Evolutionary conservation across 2,329 filamentous ascomycete species (phyloP).

Genomic region (Stemphylium beticola): DNA sequence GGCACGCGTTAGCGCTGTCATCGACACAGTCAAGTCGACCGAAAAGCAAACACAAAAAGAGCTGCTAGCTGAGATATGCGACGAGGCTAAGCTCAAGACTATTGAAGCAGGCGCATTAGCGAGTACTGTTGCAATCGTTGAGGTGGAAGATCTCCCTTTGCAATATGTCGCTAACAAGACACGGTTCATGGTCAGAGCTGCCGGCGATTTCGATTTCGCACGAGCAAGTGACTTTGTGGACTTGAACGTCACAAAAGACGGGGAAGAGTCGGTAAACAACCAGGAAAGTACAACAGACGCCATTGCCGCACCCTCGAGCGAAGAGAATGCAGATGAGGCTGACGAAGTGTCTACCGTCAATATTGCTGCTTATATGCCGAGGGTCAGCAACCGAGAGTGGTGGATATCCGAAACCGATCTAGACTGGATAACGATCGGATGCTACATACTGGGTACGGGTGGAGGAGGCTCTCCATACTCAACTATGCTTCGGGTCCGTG

Average conservation of each 20-base stretch:
- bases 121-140: conserved; percentile 41
- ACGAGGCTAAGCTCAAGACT: conserved; percentile 48
- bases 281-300: conserved; percentile 5
- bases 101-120: conserved; percentile 47
- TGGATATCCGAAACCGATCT: conserved; percentile 54
- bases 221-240: conserved; percentile 38
- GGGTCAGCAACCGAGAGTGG: conserved; percentile 51
- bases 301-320: conserved; percentile 21
- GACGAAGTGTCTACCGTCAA: conserved; percentile 29
- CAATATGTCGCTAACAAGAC: conserved; percentile 61
- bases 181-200: conserved; percentile 61
- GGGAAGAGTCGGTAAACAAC: conserved; percentile 18
- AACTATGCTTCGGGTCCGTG: conserved; percentile 52
- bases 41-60: conserved; percentile 44
- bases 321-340: conserved; percentile 20
- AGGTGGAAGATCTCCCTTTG: conserved; percentile 59
- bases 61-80: conserved; percentile 45
- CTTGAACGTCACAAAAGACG: conserved; percentile 28
- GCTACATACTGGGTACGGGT: conserved; percentile 57
- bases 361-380: conserved; percentile 50
- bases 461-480: conserved; percentile 57
- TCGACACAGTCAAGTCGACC: conserved; percentile 50
- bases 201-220: conserved; percentile 56
- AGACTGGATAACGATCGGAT: conserved; percentile 55
- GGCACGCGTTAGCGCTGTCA: conserved; percentile 60